Conservation (phyloP, 1,284 basidiomycete species). For the Pyrrhoderma lamaoense region DNA sequence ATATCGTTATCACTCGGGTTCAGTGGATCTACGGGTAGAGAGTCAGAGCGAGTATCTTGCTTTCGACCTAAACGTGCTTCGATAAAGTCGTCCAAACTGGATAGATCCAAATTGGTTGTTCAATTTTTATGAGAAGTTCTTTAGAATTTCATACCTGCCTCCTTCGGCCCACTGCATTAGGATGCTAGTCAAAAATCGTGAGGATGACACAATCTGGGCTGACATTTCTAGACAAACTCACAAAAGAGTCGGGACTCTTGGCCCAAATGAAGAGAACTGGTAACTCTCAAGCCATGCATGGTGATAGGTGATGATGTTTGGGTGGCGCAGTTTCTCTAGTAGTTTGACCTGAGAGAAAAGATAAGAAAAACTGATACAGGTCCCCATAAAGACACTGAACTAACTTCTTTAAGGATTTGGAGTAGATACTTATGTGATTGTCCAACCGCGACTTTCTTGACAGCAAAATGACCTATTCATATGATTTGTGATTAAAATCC, state of each 20-base stretch:
- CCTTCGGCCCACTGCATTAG: constrained; percentile 94
- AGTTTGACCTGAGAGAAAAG: constrained; percentile 53
- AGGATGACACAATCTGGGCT: constrained; percentile 19
- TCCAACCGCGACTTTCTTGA: constrained; percentile 94
- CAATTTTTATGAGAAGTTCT: neutral
- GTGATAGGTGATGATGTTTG: constrained; percentile 91
- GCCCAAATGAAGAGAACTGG: constrained; percentile 81
- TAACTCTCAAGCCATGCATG: constrained; percentile 88
- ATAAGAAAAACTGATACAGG: neutral
- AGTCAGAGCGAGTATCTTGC: constrained; percentile 20
- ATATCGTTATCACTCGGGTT: constrained; percentile 25
- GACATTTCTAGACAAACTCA: constrained; percentile 32
- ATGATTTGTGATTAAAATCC: neutral
- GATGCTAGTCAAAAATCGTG: constrained; percentile 42
- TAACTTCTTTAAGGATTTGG: constrained; percentile 72
- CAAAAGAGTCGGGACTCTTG: constrained; percentile 78
- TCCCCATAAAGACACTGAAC: constrained; percentile 16
- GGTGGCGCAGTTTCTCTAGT: constrained; percentile 81
- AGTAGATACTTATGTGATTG: constrained; percentile 79
- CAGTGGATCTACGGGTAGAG: constrained; percentile 19
- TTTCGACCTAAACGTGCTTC: constrained; percentile 58
- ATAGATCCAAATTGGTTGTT: constrained; percentile 6
- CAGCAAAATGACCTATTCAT: constrained; percentile 68
- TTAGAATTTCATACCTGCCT: constrained; percentile 40
- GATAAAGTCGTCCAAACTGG: constrained; percentile 77